Base-by-base conservation (phyloP, 805 yeast genomes). In the Zygotorulaspora florentina region DNA sequence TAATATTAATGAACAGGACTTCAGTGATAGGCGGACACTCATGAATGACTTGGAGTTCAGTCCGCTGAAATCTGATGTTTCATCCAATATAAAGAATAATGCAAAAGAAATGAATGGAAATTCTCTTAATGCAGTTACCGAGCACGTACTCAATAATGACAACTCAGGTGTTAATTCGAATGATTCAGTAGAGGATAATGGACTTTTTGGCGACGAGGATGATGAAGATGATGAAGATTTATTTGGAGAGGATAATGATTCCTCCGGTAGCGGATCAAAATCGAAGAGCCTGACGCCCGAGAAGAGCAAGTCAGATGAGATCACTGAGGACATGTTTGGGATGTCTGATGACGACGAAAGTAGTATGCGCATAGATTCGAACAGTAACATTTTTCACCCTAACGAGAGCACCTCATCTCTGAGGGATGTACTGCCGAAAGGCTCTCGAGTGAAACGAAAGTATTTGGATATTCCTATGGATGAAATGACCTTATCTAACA, bases 381-480 rank as follows among this genome's bases (percentile, higher is more conserved):
- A 47, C 18, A 42, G 30, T n/a, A 37, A 30, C 25, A 33, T 36
- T 4, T 45, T 30, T 23, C 28, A 30, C 27, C 33, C 42, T 3
- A 48, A 40, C 29, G 47, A 38, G 38, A 49, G 40, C 5, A 34
- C 34, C 2, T 41, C 35, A 9, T 15, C 31, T 12, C 37, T 26
- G 27, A 39, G 26, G 31, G 29, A 35, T 12, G 23, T 34, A 23
- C 40, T 39, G 42, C 51, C 42, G 38, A 50, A 45, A 34, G 43
- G 46, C 30, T 28, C 47, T 3, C 39, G 26, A 27, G 36, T 50
- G 33, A 62, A 62, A 40, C 53, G 67, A 30, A 62, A 63, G 38
- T 54, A 62, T 43, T 55, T 76, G 49, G 81, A 80, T 56, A 77
- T 79, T 35, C 84, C 85, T 0, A 68, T 75, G 42, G 78, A 77